Evolutionary conservation across 495 filamentous ascomycete genomes (phyloP), one percentile per base, ranked within the genome.

Genomic region (Penicillium turbatum): DNA sequence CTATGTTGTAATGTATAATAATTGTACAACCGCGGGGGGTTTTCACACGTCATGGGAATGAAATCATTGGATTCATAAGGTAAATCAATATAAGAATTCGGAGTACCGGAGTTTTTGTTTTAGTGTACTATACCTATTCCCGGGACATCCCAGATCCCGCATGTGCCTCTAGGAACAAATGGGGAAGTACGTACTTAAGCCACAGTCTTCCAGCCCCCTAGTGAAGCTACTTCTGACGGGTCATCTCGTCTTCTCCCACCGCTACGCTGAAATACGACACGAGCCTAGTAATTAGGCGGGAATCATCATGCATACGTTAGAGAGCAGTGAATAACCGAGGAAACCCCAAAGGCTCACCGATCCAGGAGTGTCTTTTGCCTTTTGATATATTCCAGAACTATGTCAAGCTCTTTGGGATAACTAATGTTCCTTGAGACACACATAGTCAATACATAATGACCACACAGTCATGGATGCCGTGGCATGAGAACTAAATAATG

Each of bases 141-240:
- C 21, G 4, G 21, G 38, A 12, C 38, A 36, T 47, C 38, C 43
- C 35, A 59, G 49, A 49, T 48, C 40, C 55, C 19, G 12, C 42
- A 27, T 51, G 48, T 37, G 26, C 48, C 48, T 51, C 48, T 30
- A 11, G 17, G 21, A 30, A 30, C 37, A 19, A 16, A 32, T 41
- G 34, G 32, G 16, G 17, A 13, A 24, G 13, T 29, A 24, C n/a
- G 21, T 24, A 24, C 21, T 24, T 24, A n/a, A 49, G 39, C 16
- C 38, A 24, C 19, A 44, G 31, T n/a, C 16, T 32, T 45, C 36
- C 34, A 51, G 39, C 16, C 36, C 41, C 29, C 50, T 29, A 24
- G 29, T 43, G 42, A 51, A 41, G 46, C 46, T 50, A 62, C 9
- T 59, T 64, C 56, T 59, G 63, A 66, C 51, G 47, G 52, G 58